These are phyloP conservation scores for Flammula alnicola DNA, from an alignment of 1,284 basidiomycete genomes.

Conservation along the genomic window DNA sequence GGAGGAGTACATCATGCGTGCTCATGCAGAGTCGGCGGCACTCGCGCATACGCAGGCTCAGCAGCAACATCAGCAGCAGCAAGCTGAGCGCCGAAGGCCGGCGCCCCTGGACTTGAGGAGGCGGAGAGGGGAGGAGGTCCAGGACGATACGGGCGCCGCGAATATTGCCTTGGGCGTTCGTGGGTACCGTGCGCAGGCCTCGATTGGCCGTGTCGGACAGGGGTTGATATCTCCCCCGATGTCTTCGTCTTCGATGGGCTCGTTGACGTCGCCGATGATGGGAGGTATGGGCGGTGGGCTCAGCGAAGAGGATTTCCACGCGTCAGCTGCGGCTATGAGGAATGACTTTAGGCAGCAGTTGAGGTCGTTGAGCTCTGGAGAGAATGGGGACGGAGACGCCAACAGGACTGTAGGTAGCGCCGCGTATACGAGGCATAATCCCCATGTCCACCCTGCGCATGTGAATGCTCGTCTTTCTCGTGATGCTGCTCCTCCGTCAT, in stretches of 20 bases:
- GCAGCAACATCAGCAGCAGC: constrained; percentile 25
- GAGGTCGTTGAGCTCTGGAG: neutral
- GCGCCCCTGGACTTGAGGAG: constrained; percentile 35
- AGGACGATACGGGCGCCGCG: constrained; percentile 27
- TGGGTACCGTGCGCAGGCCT: constrained; percentile 45
- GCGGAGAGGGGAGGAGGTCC: constrained; percentile 17
- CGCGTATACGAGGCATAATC: constrained; percentile 14
- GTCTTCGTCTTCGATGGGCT: constrained; percentile 10
- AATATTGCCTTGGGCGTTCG: constrained; percentile 45
- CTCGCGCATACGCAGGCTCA: constrained; percentile 24
- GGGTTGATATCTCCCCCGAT: constrained; percentile 15
- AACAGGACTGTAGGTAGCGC: constrained; percentile 7
- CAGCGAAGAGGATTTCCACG: constrained; percentile 42
- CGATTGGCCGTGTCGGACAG: constrained; percentile 28
- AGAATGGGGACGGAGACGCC: constrained; percentile 1
- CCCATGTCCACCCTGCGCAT: constrained; percentile 19
- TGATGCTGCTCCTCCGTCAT: constrained; percentile 4
- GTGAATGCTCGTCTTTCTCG: constrained; percentile 22
- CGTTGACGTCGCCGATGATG: constrained; percentile 6
- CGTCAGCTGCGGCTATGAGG: constrained; percentile 17
- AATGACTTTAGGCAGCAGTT: constrained; percentile 16
- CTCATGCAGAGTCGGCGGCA: constrained; percentile 45
- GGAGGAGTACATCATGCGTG: constrained; percentile 68
- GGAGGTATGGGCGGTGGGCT: constrained; percentile 16
- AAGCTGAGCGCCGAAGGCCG: constrained; percentile 32